phyloP scores from a whole-genome alignment of 2,329 filamentous ascomycete genomes.

The Ophiocordyceps camponoti-saundersi region DNA sequence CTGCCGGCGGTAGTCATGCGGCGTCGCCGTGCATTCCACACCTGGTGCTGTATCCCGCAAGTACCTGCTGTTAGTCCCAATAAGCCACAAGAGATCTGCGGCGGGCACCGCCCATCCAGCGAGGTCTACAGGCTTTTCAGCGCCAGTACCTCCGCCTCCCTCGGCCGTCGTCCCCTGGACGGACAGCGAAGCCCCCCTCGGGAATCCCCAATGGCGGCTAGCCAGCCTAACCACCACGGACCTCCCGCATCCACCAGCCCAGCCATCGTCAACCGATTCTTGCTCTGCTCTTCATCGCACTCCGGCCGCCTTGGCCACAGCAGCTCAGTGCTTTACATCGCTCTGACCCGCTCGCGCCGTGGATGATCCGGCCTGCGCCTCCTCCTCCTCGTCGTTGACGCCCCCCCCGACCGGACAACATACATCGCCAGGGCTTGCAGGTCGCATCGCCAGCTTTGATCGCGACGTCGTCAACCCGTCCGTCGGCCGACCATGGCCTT shows the following conservation, averaged over 20 bases:
- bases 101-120: neutral
- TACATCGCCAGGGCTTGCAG: neutral
- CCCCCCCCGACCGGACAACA: neutral
- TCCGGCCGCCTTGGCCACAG: neutral
- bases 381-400: neutral
- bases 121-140: neutral
- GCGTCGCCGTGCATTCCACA: neutral
- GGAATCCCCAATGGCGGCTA: neutral
- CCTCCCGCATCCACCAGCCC: slow-evolving; percentile 4
- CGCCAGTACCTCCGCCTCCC: neutral
- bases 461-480: slow-evolving; percentile 7
- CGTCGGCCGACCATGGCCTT: slow-evolving; percentile 50
- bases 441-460: slow-evolving; percentile 2
- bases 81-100: neutral
- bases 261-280: neutral
- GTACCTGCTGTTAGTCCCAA: neutral
- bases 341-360: slow-evolving; percentile 1
- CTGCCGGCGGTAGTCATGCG: neutral
- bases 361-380: slow-evolving; percentile 1
- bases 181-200: neutral
- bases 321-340: neutral
- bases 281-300: neutral
- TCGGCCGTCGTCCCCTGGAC: neutral
- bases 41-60: neutral
- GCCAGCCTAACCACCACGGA: neutral